phyloP scores from a whole-genome alignment of 371 early-diverging fungal genomes.

The Lichtheimia hyalospora region DNA sequence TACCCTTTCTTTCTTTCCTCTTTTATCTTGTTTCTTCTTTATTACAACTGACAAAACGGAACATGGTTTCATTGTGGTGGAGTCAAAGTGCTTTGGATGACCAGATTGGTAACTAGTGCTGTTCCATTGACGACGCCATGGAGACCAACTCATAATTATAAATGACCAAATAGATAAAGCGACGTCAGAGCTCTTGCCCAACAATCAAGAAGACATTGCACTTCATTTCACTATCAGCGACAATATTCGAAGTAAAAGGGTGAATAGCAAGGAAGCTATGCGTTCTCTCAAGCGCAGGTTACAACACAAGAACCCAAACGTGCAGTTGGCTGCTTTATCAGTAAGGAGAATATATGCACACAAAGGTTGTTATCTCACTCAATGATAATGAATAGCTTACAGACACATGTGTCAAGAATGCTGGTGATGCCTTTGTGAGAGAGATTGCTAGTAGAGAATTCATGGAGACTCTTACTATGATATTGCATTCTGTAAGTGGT shows the following conservation, averaged over 20 bases:
- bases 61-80: slow-evolving; percentile 46
- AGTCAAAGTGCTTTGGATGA: slow-evolving; percentile 41
- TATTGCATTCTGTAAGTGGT: slow-evolving; percentile 56
- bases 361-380: background rate
- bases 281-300: slow-evolving; percentile 76
- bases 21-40: background rate
- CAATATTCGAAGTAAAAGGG: slow-evolving; percentile 85
- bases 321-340: slow-evolving; percentile 83
- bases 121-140: too few species aligned
- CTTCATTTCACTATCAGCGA: slow-evolving; percentile 88
- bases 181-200: slow-evolving; percentile 88
- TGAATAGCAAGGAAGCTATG: slow-evolving; percentile 75
- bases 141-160: too few species aligned
- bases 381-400: slow-evolving; percentile 58
- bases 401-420: slow-evolving; percentile 94
- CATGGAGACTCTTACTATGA: slow-evolving; percentile 74
- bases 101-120: slow-evolving; percentile 27
- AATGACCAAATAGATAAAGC: slow-evolving; percentile 67
- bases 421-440: slow-evolving; percentile 80
- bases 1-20: background rate
- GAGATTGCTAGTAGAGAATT: slow-evolving; percentile 90
- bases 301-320: slow-evolving; percentile 88
- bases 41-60: background rate
- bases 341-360: slow-evolving; percentile 39
- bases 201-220: slow-evolving; percentile 81